These are phyloP conservation scores for Sclerotinia minor DNA, from an alignment of 2,329 filamentous ascomycete species.

Conservation along the genomic window DNA sequence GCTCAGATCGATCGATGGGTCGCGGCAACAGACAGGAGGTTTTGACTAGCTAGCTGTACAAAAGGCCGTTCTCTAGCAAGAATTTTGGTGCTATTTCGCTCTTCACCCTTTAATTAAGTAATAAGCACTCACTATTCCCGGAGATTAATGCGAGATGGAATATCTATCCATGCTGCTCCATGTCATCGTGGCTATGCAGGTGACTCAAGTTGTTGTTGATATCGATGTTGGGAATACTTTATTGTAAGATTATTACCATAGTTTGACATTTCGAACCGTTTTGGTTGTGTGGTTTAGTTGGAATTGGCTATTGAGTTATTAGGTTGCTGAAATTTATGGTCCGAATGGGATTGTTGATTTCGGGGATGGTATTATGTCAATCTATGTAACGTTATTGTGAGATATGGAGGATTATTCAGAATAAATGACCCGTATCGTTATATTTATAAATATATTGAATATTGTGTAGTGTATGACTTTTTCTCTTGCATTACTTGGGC, in stretches of 20 bases:
- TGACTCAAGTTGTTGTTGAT: background rate
- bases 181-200: background rate
- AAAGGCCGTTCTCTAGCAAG: background rate
- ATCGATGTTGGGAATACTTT: no score
- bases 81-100: background rate
- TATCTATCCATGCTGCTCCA: no score
- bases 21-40: background rate
- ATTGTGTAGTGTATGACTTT: background rate
- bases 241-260: background rate
- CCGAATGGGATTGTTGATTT: background rate
- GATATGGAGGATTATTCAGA: background rate
- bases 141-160: background rate
- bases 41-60: background rate
- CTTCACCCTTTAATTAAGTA: background rate
- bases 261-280: no score
- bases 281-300: no score
- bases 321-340: no score
- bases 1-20: background rate
- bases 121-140: no score
- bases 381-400: no score
- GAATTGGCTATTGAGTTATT: no score
- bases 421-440: accelerated
- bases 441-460: background rate
- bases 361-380: no score
- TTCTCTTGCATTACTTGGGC: background rate